These are phyloP conservation scores for Chaetomium globosum DNA, from an alignment of 2,329 filamentous ascomycete genomes.

Conservation along the genomic window DNA sequence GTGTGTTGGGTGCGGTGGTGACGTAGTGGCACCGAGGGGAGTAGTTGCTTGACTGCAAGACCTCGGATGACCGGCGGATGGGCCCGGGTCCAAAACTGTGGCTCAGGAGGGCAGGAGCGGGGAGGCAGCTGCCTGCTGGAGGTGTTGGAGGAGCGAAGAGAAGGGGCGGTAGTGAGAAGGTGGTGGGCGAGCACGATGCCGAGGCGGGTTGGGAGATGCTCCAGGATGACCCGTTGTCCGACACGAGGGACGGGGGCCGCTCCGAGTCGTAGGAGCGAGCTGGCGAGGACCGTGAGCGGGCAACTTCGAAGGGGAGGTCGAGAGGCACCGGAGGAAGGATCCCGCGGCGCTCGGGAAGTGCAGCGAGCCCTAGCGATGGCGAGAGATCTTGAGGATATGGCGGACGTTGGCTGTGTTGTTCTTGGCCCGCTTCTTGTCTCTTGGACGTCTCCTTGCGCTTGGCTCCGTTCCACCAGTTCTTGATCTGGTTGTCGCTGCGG, in stretches of 20 bases:
- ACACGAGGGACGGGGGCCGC: slow-evolving; percentile 23
- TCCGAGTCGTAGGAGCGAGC: slow-evolving; percentile 22
- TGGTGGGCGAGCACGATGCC: slow-evolving; percentile 17
- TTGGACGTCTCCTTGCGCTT: slow-evolving; percentile 62
- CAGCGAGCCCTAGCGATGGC: slow-evolving; percentile 10
- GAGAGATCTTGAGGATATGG: slow-evolving; percentile 19
- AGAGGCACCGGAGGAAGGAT: slow-evolving; percentile 23
- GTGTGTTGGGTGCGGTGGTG: slow-evolving; percentile 20
- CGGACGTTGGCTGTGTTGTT: neutral
- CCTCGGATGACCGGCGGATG: slow-evolving; percentile 20
- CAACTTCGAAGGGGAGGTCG: slow-evolving; percentile 20
- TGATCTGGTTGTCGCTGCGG: slow-evolving; percentile 91
- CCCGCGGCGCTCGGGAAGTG: slow-evolving; percentile 22
- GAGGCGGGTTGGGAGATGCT: slow-evolving; percentile 20
- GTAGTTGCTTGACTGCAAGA: neutral
- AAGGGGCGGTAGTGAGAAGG: slow-evolving; percentile 15
- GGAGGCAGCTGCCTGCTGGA: slow-evolving; percentile 16
- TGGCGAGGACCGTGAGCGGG: slow-evolving; percentile 14
- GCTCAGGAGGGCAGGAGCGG: neutral
- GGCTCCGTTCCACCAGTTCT: slow-evolving; percentile 97
- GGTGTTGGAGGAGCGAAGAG: slow-evolving; percentile 17
- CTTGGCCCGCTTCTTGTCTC: slow-evolving; percentile 20
- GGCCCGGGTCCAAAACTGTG: slow-evolving; percentile 13
- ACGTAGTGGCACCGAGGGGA: slow-evolving; percentile 13
- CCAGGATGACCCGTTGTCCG: slow-evolving; percentile 23